Percentiles rank a stretch among this genome's conserved stretches.
Evolutionary conservation across 768 basidiomycete species (phyloP).

Genomic region (Rhizopogon vulgaris): DNA sequence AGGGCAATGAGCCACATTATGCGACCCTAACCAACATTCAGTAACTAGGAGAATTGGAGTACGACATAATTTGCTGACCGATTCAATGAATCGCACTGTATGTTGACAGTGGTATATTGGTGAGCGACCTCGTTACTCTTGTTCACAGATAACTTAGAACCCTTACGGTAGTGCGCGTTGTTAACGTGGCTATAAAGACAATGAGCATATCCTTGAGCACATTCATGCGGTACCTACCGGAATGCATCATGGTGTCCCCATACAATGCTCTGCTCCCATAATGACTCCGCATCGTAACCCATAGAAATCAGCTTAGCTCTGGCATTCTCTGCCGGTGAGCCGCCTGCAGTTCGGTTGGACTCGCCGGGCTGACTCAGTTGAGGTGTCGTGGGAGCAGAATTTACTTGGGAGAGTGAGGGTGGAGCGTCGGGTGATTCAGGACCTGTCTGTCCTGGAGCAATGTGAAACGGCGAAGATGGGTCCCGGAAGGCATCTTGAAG

Average conservation of each 20-base stretch:
- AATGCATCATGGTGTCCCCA: constrained; percentile 82
- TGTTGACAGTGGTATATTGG: neutral
- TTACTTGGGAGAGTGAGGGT: constrained; percentile 4
- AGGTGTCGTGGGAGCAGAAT: neutral
- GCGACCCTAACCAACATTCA: constrained; percentile 40
- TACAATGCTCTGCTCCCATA: constrained; percentile 72
- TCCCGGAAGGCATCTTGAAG: constrained; percentile 58
- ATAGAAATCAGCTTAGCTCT: constrained; percentile 34
- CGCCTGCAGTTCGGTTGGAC: neutral
- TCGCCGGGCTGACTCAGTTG: neutral
- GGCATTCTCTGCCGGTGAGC: constrained; percentile 31
- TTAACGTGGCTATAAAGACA: constrained; percentile 58
- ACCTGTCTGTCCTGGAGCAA: constrained; percentile 52
- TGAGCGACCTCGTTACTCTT: neutral
- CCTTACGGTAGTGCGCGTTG: constrained; percentile 64
- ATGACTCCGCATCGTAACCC: constrained; percentile 59
- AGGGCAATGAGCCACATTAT: constrained; percentile 61
- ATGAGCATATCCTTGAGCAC: neutral
- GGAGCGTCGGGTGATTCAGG: constrained; percentile 52
- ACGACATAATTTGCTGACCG: constrained; percentile 33
- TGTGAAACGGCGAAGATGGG: constrained; percentile 59
- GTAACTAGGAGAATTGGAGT: neutral
- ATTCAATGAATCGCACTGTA: constrained; percentile 66
- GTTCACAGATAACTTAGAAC: neutral
- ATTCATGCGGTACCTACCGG: constrained; percentile 41